Evolutionary conservation across 768 basidiomycete genomes (phyloP), one percentile per base, ranked within the genome.

Genomic region (Mycena haematopus): DNA sequence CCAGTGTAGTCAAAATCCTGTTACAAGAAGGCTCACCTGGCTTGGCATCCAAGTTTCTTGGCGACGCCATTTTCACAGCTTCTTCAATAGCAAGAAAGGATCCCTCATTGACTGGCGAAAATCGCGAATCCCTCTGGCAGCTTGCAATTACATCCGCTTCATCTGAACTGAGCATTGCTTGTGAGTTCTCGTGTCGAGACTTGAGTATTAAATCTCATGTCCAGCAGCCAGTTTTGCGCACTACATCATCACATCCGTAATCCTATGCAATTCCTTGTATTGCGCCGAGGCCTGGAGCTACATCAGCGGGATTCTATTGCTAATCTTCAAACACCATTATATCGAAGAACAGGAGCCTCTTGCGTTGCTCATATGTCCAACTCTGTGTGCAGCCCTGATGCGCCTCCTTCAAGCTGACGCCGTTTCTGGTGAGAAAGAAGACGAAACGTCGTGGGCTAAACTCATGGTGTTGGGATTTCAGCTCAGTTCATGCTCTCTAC

Each of bases 281-380:
- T 75, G 75, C 58, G 74, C 79, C 11, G 87, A 89, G 68, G 79
- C 80, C 47, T 87, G 85, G 82, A 76, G 83, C 47, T 79, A 82
- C 68, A 70, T 91, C 54, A 73, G 82, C 29, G 83, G 86, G 55
- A 72, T 77, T 1, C 68, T 86, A 7, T 65, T 86, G 7, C 72
- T 84, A 38, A 81, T 86, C 36, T 68, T 85, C 33, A 75, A 79
- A n/a, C 76, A 73, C 25, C 73, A 82, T 44, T 80, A 81, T 58
- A 35, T 72, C n/a, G 78, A 72, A 27, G 81, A 83, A 36, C 80
- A 85, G 29, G 83, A 83, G 60, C 74, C 82, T 2, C 74, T 89
- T 25, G 83, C 83, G 11, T 66, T 88, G 47, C 65, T 87, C 29
- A 73, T 82, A 11, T 78, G 78, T 51, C 80, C 85, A 10, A 71